These are phyloP conservation scores for Ballota nigra DNA, from an alignment of 257 asterid species.

Conservation along the genomic window DNA sequence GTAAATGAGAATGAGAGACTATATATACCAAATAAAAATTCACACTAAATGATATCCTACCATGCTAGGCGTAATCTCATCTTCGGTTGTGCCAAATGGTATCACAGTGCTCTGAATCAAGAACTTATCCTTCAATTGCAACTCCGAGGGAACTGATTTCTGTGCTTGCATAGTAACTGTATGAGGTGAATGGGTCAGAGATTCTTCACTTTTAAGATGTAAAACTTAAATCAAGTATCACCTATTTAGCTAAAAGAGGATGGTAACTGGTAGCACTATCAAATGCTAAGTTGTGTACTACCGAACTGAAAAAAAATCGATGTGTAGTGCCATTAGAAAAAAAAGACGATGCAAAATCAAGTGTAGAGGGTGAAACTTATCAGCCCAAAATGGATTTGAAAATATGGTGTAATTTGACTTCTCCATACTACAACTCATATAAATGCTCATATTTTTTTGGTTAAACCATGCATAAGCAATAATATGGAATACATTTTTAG, in stretches of 20 bases:
- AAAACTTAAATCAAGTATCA: slow-evolving; percentile 14
- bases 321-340: neutral
- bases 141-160: slow-evolving; percentile 54
- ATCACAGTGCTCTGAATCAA: slow-evolving; percentile 76
- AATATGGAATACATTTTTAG: neutral
- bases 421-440: neutral
- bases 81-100: slow-evolving; percentile 71
- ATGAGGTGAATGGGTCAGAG: slow-evolving; percentile 27
- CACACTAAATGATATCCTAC: slow-evolving; percentile 40
- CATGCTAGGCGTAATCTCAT: slow-evolving; percentile 64
- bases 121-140: slow-evolving; percentile 86
- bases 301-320: neutral
- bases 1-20: slow-evolving; percentile 20
- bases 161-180: slow-evolving; percentile 92
- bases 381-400: neutral
- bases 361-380: neutral
- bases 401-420: neutral
- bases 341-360: neutral
- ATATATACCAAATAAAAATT: slow-evolving; percentile 17
- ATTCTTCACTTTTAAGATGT: slow-evolving; percentile 11
- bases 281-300: neutral
- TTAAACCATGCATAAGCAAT: neutral
- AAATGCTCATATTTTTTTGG: neutral
- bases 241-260: neutral
- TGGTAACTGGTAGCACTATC: neutral